phyloP scores from a whole-genome alignment of 768 basidiomycete species.

The Mrakia gelida region DNA sequence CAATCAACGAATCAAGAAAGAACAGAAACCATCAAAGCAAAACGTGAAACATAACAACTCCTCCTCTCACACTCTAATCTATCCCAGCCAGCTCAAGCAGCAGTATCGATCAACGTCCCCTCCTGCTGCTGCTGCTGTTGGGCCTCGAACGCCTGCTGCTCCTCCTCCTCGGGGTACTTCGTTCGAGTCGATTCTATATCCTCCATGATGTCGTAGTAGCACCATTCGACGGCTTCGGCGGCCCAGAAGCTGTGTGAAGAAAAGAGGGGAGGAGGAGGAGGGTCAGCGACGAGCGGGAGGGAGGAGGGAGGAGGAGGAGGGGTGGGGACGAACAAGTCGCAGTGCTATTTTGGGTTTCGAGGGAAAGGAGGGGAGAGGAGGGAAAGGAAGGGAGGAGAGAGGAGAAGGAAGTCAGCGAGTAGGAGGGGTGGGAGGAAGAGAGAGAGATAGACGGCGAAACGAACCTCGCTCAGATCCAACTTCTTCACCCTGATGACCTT shows the following conservation, averaged over 20 bases:
- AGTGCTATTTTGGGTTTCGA: slow-evolving; percentile 1
- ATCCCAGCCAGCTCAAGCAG: background rate
- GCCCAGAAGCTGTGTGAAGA: slow-evolving; percentile 43
- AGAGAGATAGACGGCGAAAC: slow-evolving; percentile 32
- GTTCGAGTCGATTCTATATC: slow-evolving; percentile 47
- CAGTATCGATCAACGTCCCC: background rate
- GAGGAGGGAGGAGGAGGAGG: background rate
- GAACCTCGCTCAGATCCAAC: slow-evolving; percentile 46
- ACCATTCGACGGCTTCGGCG: slow-evolving; percentile 52
- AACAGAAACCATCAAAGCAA: background rate
- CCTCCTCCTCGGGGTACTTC: slow-evolving; percentile 44
- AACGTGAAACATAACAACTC: background rate
- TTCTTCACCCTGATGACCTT: slow-evolving; percentile 49
- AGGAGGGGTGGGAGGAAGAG: background rate
- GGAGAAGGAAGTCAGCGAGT: background rate
- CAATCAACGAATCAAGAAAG: background rate
- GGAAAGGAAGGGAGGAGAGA: background rate
- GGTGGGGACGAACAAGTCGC: slow-evolving; percentile 21
- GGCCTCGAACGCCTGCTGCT: slow-evolving; percentile 39
- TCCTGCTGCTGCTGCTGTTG: background rate
- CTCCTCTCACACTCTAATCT: background rate
- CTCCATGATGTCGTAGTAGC: slow-evolving; percentile 44
- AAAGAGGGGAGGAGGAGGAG: background rate
- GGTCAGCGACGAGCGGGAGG: background rate
- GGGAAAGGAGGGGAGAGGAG: background rate